These are phyloP conservation scores for Pachysandra terminalis DNA, from an alignment of 164 flowering plant species.

Conservation along the genomic window DNA sequence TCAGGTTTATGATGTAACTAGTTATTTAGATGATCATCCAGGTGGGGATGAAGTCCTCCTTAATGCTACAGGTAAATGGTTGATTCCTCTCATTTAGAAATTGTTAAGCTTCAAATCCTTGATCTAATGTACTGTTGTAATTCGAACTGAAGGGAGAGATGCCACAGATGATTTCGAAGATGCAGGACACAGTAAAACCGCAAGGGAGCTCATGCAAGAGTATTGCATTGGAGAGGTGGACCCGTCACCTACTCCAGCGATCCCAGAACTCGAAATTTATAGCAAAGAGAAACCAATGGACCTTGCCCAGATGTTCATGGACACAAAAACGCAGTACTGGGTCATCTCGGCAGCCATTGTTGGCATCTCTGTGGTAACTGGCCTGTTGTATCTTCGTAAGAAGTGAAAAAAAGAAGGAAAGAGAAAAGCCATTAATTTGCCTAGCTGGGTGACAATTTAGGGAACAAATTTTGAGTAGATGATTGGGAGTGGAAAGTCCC, in stretches of 20 bases:
- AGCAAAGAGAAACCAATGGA: slow-evolving; percentile 26
- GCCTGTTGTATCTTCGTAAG: slow-evolving; percentile 52
- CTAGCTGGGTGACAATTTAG: neutral
- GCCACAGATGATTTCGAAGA: slow-evolving; percentile 94
- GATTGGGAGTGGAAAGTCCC: slow-evolving; percentile 2
- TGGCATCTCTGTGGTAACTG: slow-evolving; percentile 50
- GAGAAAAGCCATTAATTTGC: slow-evolving; percentile 11
- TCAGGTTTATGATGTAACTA: slow-evolving; percentile 84
- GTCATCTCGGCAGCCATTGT: slow-evolving; percentile 51
- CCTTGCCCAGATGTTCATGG: slow-evolving; percentile 27
- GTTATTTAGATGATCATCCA: slow-evolving; percentile 90
- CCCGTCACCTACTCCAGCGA: slow-evolving; percentile 32
- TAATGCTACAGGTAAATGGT: slow-evolving; percentile 47
- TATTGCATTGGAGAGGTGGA: slow-evolving; percentile 90
- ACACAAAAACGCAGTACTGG: slow-evolving; percentile 62
- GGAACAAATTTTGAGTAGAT: slow-evolving; percentile 20
- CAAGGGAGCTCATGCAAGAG: slow-evolving; percentile 63
- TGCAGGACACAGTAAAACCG: slow-evolving; percentile 83
- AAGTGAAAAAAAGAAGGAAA: too few species aligned
- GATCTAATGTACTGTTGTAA: neutral
- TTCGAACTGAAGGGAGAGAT: slow-evolving; percentile 57
- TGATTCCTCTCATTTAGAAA: neutral
- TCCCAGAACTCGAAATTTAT: slow-evolving; percentile 45
- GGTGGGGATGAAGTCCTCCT: slow-evolving; percentile 93
- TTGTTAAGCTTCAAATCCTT: neutral